Conservation (phyloP, 164 flowering plant genomes). For the Saururus chinensis region DNA sequence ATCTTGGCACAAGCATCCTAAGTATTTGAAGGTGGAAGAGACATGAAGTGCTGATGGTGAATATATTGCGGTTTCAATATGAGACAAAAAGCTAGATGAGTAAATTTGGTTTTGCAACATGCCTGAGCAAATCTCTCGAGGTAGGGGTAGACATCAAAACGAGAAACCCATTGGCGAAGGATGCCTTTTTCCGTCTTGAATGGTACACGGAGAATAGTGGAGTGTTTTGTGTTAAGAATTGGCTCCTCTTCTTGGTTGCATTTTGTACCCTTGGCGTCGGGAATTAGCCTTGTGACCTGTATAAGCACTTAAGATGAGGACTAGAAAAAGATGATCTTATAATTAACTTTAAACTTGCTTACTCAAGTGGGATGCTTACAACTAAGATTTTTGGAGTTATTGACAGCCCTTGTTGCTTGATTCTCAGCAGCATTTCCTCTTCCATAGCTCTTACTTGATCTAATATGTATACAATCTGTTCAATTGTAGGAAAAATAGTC, state of each 20-base stretch:
- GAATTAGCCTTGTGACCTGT: constrained; percentile 89
- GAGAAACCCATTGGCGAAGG: constrained; percentile 80
- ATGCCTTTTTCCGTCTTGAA: constrained; percentile 66
- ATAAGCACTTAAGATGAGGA: background rate
- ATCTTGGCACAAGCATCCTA: constrained; percentile 81
- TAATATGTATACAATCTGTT: constrained; percentile 85
- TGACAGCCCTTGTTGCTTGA: constrained; percentile 74
- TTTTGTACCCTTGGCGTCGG: constrained; percentile 78
- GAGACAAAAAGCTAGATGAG: background rate
- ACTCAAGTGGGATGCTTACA: constrained; percentile 28
- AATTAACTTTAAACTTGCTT: background rate
- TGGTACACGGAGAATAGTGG: constrained; percentile 79
- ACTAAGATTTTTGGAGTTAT: constrained; percentile 85
- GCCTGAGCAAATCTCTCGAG: constrained; percentile 83
- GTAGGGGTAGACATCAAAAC: constrained; percentile 91
- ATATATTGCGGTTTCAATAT: background rate
- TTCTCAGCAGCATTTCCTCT: constrained; percentile 68
- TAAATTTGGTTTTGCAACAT: background rate
- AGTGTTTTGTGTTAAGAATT: constrained; percentile 56
- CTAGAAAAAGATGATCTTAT: background rate
- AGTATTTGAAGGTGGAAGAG: background rate
- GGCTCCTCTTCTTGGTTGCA: constrained; percentile 88
- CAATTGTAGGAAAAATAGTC: background rate
- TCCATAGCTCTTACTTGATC: constrained; percentile 96
- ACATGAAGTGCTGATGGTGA: background rate